phyloP scores from a whole-genome alignment of 345 rosid species.

The Euphorbia tirucalli region DNA sequence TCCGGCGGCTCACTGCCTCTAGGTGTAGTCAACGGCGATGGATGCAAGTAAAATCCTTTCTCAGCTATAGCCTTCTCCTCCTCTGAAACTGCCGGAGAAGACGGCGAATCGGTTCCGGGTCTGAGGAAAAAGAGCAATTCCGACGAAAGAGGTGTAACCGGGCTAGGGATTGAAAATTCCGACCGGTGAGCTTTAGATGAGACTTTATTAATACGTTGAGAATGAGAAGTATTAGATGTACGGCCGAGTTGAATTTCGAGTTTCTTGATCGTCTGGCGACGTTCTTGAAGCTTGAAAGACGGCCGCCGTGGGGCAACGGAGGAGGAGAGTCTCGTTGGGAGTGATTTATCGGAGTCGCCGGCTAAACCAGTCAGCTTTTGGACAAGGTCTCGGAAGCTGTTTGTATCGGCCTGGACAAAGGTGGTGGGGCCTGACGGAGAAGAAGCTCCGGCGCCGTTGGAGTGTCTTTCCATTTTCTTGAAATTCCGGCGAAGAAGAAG shows the following conservation, averaged over 20 bases:
- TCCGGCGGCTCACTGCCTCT: conserved; percentile 24
- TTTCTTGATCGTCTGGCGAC: conserved; percentile 39
- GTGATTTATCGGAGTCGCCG: conserved; percentile 18
- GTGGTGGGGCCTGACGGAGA: conserved; percentile 34
- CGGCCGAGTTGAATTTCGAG: conserved; percentile 45
- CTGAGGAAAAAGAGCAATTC: conserved; percentile 29
- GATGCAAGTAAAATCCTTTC: conserved; percentile 26
- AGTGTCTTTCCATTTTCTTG: conserved; percentile 22
- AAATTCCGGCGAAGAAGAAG: neutral
- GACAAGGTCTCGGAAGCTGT: conserved; percentile 46
- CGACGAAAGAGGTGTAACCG: conserved; percentile 39
- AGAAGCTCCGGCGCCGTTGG: conserved; percentile 10
- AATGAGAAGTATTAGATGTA: conserved; percentile 16
- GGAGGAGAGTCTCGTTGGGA: conserved; percentile 20
- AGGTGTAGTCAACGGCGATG: conserved; percentile 28
- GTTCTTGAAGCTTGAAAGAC: conserved; percentile 51
- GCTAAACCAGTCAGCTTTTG: conserved; percentile 46
- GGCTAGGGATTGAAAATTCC: conserved; percentile 24
- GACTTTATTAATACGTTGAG: neutral
- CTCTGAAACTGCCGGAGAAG: conserved; percentile 30
- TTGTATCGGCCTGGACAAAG: conserved; percentile 46
- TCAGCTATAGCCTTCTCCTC: conserved; percentile 34
- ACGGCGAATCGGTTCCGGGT: conserved; percentile 34
- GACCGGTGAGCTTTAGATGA: neutral
- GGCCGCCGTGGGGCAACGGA: conserved; percentile 36